These are phyloP conservation scores for Phlegmacium glaucopus DNA, from an alignment of 768 basidiomycete genomes.

Conservation along the genomic window DNA sequence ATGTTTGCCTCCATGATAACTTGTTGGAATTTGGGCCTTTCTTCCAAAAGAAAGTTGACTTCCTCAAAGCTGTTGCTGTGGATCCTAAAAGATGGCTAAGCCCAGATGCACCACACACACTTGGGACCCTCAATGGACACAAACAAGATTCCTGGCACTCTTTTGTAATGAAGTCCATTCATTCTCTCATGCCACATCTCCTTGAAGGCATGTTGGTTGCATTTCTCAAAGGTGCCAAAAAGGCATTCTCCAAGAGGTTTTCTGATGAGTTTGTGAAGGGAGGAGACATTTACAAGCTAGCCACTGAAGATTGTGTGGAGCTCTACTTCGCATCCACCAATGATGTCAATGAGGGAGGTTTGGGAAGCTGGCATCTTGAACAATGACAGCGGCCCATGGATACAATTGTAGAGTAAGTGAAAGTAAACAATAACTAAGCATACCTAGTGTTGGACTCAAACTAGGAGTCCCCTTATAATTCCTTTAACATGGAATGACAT, in stretches of 20 bases:
- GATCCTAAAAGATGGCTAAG: slow-evolving; percentile 10
- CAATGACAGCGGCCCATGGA: background rate
- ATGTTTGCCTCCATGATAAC: background rate
- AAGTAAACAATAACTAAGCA: too few species aligned
- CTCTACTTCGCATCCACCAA: slow-evolving; percentile 22
- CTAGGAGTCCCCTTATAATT: too few species aligned
- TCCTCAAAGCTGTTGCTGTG: background rate
- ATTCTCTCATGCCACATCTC: slow-evolving; percentile 4
- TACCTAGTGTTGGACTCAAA: too few species aligned
- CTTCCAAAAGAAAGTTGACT: background rate
- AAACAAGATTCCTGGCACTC: background rate
- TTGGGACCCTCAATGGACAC: background rate
- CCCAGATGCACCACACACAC: background rate
- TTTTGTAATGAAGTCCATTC: slow-evolving; percentile 2
- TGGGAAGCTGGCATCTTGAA: slow-evolving; percentile 12
- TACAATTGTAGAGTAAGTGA: too few species aligned
- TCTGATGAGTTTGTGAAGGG: slow-evolving; percentile 22
- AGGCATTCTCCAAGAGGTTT: slow-evolving; percentile 20
- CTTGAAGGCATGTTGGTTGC: slow-evolving; percentile 10
- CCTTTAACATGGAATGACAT: slow-evolving; percentile 1
- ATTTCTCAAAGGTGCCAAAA: slow-evolving; percentile 17
- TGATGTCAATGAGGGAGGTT: slow-evolving; percentile 24
- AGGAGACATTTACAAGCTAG: slow-evolving; percentile 11
- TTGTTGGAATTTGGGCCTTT: background rate
- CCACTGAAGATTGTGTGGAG: background rate